Evolutionary conservation across 2,329 filamentous ascomycete genomes (phyloP).

Genomic region (Colletotrichum lindemuthianum): DNA sequence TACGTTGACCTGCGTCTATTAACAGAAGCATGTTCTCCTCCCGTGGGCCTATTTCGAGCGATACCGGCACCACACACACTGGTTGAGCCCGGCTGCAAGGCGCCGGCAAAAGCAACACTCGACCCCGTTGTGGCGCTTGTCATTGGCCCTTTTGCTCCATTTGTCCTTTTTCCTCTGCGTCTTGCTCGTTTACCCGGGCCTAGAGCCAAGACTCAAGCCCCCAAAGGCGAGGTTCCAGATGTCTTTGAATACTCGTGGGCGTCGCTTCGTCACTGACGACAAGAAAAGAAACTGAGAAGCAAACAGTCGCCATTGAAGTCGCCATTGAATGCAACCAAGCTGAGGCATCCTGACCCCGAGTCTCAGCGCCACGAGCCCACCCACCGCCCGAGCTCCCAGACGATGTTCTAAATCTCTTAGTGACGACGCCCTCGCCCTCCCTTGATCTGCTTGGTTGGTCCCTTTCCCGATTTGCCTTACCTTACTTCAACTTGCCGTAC

Average conservation of each 20-base stretch:
- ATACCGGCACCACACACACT: conserved; percentile 12
- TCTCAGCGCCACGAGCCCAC: conserved; percentile 31
- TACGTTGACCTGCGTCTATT: not conserved
- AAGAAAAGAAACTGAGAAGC: conserved; percentile 12
- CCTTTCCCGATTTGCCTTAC: not conserved
- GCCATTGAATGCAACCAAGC: not conserved
- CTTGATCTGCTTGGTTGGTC: conserved; percentile 24
- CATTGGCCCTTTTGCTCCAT: conserved; percentile 5
- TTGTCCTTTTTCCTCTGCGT: not conserved
- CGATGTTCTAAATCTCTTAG: conserved; percentile 23
- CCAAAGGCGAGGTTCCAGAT: conserved; percentile 8
- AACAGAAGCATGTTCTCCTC: too few species aligned
- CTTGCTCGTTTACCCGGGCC: conserved; percentile 1
- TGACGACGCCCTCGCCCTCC: conserved; percentile 30
- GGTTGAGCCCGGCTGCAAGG: conserved; percentile 22
- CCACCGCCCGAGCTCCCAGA: conserved; percentile 24
- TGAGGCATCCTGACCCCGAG: conserved; percentile 14
- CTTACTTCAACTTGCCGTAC: conserved; percentile 7
- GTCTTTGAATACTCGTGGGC: conserved; percentile 32
- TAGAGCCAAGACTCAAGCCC: conserved; percentile 4
- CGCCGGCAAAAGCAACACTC: conserved; percentile 28
- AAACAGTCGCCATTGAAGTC: not conserved
- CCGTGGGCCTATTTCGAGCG: conserved; percentile 1
- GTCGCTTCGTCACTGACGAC: conserved; percentile 7
- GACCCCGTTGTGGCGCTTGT: conserved; percentile 29